A percentile compares a stretch with the other conserved stretches of the same genome.
Evolutionary conservation across 2,329 filamentous ascomycete species (phyloP).

Genomic region (Alternaria gansuensis): DNA sequence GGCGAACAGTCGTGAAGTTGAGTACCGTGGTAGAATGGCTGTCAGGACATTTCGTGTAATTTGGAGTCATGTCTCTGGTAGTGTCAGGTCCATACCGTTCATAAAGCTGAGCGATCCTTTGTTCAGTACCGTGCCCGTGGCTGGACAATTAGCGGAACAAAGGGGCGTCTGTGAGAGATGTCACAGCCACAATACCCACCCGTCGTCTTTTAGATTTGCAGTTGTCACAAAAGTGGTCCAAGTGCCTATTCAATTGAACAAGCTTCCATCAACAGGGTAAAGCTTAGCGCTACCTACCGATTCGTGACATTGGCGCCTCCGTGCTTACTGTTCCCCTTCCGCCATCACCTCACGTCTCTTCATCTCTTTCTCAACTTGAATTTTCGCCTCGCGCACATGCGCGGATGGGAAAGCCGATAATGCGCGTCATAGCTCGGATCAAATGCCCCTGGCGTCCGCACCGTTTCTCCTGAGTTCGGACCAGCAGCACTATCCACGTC

Average conservation of each 20-base stretch:
- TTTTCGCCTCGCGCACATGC: background rate
- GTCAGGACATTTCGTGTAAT: background rate
- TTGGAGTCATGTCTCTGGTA: background rate
- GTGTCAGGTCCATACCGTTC: background rate
- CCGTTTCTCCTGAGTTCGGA: conserved; percentile 32
- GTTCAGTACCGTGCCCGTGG: background rate
- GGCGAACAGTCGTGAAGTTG: too few species aligned
- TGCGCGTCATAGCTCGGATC: conserved; percentile 23
- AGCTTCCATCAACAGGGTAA: background rate
- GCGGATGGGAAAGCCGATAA: conserved; percentile 9
- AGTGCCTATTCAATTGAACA: background rate
- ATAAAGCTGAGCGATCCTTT: background rate
- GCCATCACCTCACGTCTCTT: background rate
- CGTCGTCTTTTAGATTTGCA: background rate
- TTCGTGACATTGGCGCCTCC: background rate
- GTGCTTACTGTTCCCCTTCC: background rate
- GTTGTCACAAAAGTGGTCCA: background rate
- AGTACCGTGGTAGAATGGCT: too few species aligned
- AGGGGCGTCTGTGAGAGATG: background rate
- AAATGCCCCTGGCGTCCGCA: conserved; percentile 23
- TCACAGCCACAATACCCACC: conserved; percentile 2
- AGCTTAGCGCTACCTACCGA: conserved; percentile 3
- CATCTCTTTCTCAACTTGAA: background rate
- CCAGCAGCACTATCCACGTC: conserved; percentile 33
- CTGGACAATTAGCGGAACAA: background rate